Base-by-base conservation (phyloP, 1,284 basidiomycete species). In the Anthracocystis setariae region DNA sequence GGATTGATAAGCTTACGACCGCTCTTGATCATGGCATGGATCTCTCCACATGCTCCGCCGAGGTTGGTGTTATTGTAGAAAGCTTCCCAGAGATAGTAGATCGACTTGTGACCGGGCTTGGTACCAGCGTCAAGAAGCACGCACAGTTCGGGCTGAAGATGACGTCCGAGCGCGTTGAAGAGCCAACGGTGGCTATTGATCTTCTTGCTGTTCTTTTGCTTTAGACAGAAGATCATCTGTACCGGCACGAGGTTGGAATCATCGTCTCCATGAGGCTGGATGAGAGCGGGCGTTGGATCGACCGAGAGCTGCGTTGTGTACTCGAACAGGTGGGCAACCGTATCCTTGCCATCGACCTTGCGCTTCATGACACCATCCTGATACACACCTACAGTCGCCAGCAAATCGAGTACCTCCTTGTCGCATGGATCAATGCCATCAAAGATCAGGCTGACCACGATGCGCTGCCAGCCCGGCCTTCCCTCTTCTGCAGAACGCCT, bases 391-490 rank as follows among this genome's bases (percentile, higher is more conserved):
- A 85, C 79, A 8, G 84, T 85, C 9, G 85, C 84, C 8, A 85
- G 75, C 7, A 80, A 56, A 47, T 77, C 71, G 21, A 83, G 69
- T 86, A 81, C 76, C 59, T 82, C 80, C 50, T 97, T 97, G 86
- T 98, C 94, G 90, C 96, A 96, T 5, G 93, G 86, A 71, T 94
- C 94, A 45, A 97, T 87, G 78, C 95, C 95, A 84, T 98, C 95
- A 62, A 94, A 90, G 74, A 98, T 91, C 55, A 88, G 80, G 40
- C 78, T 77, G 21, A 93, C 92, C 15, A 98, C 94, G 76, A 98
- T 96, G 75, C 89, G 90, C 83, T 97, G 92, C 95, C 95, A 98
- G 17, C 76, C 79, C 86, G 77, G 74, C 17, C 66, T 48, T 51
- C 92, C 94, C 77, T 93, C 92, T 84, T 97, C 94, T 90, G 80